Evolutionary conservation across 148 eudicot genomes (phyloP).

Genomic region (Silene latifolia): DNA sequence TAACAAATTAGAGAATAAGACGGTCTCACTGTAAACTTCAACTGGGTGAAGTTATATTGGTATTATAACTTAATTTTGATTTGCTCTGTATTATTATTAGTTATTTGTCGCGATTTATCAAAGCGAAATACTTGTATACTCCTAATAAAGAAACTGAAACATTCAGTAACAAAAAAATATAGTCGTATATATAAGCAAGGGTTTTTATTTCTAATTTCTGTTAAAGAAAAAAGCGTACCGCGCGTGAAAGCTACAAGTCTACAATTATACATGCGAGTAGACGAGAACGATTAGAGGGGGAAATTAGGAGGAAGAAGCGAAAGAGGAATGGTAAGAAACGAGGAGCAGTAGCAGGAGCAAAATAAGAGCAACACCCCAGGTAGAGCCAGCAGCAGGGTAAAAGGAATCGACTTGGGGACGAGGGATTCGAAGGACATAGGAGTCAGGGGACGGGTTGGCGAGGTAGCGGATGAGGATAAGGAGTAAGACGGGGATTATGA

Average conservation of each 20-base stretch:
- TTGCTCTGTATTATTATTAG: no score
- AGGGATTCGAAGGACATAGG: slow-evolving; percentile 20
- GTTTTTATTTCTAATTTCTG: no score
- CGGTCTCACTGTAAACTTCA: no score
- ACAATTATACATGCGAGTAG: not conserved
- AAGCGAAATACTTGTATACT: no score
- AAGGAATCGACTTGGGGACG: slow-evolving; percentile 18
- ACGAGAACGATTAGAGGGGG: slow-evolving; percentile 7
- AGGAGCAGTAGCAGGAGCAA: slow-evolving; percentile 30
- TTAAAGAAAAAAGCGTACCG: not conserved
- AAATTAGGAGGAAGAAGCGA: slow-evolving; percentile 30
- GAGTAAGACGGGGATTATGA: slow-evolving; percentile 26
- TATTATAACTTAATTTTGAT: no score
- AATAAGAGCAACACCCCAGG: slow-evolving; percentile 31
- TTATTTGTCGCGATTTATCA: no score
- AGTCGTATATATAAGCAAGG: no score
- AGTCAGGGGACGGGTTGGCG: not conserved
- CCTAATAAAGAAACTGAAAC: not conserved
- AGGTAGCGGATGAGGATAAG: slow-evolving; percentile 20
- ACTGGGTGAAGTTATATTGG: no score
- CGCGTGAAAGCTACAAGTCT: no score
- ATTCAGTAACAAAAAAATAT: not conserved
- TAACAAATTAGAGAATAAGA: no score
- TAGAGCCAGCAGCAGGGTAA: slow-evolving; percentile 31
- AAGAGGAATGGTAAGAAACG: slow-evolving; percentile 35